Evolutionary conservation across 2,329 filamentous ascomycete genomes (phyloP).

Genomic region (Sporothrix luriei): DNA sequence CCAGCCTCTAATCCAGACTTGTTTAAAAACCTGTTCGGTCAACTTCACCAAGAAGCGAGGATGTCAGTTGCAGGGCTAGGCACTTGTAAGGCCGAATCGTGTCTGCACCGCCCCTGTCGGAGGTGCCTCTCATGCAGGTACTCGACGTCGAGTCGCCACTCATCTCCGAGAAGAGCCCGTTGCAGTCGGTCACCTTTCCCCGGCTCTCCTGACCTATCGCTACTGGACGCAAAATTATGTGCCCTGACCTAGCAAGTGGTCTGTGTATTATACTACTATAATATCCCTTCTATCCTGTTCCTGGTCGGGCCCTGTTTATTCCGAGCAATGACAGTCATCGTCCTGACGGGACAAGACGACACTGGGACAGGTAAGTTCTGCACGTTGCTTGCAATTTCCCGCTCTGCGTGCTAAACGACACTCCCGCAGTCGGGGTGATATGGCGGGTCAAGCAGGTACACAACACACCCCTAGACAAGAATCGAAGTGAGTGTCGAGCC

Average conservation of each 20-base stretch:
- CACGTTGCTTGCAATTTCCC: neutral
- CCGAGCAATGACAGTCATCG: neutral
- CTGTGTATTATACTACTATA: neutral
- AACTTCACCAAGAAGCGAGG: too few relatives aligned
- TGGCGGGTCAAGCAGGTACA: neutral
- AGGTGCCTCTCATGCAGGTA: conserved; percentile 3
- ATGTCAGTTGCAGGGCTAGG: too few relatives aligned
- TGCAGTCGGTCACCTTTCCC: neutral
- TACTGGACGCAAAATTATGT: neutral
- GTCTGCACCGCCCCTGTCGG: too few relatives aligned
- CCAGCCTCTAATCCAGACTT: too few relatives aligned
- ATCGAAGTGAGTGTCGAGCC: neutral
- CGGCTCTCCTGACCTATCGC: neutral
- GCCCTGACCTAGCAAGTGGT: neutral
- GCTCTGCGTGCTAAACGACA: neutral
- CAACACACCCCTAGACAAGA: neutral
- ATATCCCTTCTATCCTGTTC: neutral
- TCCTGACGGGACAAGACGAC: neutral
- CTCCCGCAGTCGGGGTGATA: neutral
- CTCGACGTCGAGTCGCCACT: neutral
- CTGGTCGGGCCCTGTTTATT: neutral
- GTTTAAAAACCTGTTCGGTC: too few relatives aligned
- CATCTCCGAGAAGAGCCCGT: neutral
- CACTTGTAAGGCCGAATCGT: too few relatives aligned
- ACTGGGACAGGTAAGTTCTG: neutral